These are phyloP conservation scores for Yamadazyma spencermartinsiae DNA, from an alignment of 1,139 yeast genomes.

Conservation along the genomic window DNA sequence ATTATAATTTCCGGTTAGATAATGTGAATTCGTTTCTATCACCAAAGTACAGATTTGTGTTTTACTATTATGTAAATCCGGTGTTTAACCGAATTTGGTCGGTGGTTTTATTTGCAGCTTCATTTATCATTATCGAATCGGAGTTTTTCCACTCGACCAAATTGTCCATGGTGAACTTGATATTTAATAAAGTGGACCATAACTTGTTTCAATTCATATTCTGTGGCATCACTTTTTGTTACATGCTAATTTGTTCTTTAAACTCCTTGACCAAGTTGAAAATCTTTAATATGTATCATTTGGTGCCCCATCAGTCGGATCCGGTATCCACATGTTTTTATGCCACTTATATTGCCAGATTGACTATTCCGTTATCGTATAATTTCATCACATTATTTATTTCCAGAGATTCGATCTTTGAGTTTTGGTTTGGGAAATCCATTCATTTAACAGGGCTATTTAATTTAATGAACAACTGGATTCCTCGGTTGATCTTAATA, in stretches of 20 bases:
- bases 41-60: slow-evolving; percentile 29
- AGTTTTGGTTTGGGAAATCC: slow-evolving; percentile 68
- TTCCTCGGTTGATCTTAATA: slow-evolving; percentile 69
- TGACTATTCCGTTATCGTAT: slow-evolving; percentile 80
- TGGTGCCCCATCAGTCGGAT: slow-evolving; percentile 68
- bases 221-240: slow-evolving; percentile 50
- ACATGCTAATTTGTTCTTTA: slow-evolving; percentile 68
- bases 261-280: slow-evolving; percentile 66
- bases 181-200: slow-evolving; percentile 28
- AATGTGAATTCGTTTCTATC: slow-evolving; percentile 20
- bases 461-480: slow-evolving; percentile 66
- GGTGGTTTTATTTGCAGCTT: slow-evolving; percentile 35
- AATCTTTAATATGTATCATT: slow-evolving; percentile 73
- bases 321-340: slow-evolving; percentile 76
- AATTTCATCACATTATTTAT: slow-evolving; percentile 71
- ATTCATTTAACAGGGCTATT: slow-evolving; percentile 77
- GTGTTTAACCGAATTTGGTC: slow-evolving; percentile 41
- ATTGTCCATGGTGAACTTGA: slow-evolving; percentile 58
- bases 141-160: slow-evolving; percentile 73
- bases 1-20: slow-evolving; percentile 31
- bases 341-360: slow-evolving; percentile 77
- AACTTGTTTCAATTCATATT: slow-evolving; percentile 33
- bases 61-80: slow-evolving; percentile 49
- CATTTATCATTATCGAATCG: slow-evolving; percentile 64
- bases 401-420: slow-evolving; percentile 47